A percentile compares a stretch with the other conserved stretches of the same genome.
These are phyloP conservation scores for Cladosporium sphaerospermum DNA, from an alignment of 2,329 filamentous ascomycete species.

Conservation along the genomic window DNA sequence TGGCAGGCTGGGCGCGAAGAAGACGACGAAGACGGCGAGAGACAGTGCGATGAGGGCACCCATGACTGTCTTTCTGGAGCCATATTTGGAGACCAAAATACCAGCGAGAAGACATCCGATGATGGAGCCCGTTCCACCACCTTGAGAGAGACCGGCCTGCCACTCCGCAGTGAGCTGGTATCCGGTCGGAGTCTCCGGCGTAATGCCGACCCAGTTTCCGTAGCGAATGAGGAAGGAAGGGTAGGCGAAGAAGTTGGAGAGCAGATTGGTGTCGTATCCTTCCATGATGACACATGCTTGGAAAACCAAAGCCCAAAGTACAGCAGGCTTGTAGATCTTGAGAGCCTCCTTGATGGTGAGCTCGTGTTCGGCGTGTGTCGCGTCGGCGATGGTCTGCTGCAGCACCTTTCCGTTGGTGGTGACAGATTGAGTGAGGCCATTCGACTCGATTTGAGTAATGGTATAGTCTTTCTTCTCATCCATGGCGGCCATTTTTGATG, in stretches of 20 bases:
- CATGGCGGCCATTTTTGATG: conserved; percentile 5
- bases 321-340: conserved; percentile 32
- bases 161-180: conserved; percentile 50
- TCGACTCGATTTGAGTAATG: conserved; percentile 8
- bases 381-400: conserved; percentile 14
- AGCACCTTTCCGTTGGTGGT: conserved; percentile 5
- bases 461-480: conserved; percentile 8
- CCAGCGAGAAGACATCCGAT: conserved; percentile 63
- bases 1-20: conserved; percentile 34
- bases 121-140: conserved; percentile 48
- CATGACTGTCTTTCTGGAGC: conserved; percentile 49
- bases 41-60: conserved; percentile 48
- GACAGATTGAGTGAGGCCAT: conserved; percentile 4
- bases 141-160: conserved; percentile 53
- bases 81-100: conserved; percentile 50
- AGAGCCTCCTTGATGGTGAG: conserved; percentile 27
- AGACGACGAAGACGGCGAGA: conserved; percentile 47
- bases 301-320: conserved; percentile 30
- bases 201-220: conserved; percentile 24
- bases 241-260: conserved; percentile 32
- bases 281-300: conserved; percentile 36
- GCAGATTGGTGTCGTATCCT: conserved; percentile 34
- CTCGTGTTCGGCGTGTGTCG: conserved; percentile 20
- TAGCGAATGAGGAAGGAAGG: conserved; percentile 32
- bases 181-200: conserved; percentile 13